phyloP scores from a whole-genome alignment of 768 basidiomycete species.

The Cyclocybe cylindracea region DNA sequence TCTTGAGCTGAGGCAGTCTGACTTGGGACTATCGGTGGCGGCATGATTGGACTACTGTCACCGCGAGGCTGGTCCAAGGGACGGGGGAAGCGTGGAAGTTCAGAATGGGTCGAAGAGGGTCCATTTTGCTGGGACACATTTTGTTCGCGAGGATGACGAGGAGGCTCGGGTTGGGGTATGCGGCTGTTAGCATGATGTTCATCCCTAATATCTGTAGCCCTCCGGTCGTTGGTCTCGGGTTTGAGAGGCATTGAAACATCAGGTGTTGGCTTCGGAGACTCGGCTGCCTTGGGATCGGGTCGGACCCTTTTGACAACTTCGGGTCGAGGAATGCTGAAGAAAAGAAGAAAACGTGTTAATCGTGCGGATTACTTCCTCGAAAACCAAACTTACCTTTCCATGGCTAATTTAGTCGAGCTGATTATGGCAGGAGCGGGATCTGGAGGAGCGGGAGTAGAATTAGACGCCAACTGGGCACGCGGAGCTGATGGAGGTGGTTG shows the following conservation, averaged over 20 bases:
- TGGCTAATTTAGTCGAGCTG: constrained; percentile 55
- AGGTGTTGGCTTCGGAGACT: constrained; percentile 31
- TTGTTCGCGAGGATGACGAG: constrained; percentile 11
- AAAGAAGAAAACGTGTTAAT: constrained; percentile 1
- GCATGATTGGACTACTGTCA: constrained; percentile 58
- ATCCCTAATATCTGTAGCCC: constrained; percentile 12
- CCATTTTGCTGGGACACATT: constrained; percentile 10
- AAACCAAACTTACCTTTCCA: constrained; percentile 57
- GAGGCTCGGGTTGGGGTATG: constrained; percentile 6
- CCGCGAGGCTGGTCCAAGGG: constrained; percentile 36
- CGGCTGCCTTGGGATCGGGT: constrained; percentile 36
- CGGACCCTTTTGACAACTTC: constrained; percentile 72
- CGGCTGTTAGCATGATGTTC: constrained; percentile 25
- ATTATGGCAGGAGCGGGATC: constrained; percentile 25
- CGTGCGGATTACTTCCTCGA: background rate
- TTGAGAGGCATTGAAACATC: constrained; percentile 13
- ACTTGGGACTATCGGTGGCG: constrained; percentile 76
- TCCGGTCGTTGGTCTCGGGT: constrained; percentile 18
- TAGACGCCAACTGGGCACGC: constrained; percentile 50
- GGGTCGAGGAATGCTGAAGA: constrained; percentile 68
- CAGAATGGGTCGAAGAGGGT: constrained; percentile 12
- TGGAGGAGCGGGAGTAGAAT: constrained; percentile 20
- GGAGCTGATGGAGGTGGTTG: constrained; percentile 51
- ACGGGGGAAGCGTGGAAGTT: constrained; percentile 40
- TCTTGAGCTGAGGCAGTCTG: constrained; percentile 80